phyloP scores from a whole-genome alignment of 2,329 filamentous ascomycete genomes.

The Boeremia lycopersici region DNA sequence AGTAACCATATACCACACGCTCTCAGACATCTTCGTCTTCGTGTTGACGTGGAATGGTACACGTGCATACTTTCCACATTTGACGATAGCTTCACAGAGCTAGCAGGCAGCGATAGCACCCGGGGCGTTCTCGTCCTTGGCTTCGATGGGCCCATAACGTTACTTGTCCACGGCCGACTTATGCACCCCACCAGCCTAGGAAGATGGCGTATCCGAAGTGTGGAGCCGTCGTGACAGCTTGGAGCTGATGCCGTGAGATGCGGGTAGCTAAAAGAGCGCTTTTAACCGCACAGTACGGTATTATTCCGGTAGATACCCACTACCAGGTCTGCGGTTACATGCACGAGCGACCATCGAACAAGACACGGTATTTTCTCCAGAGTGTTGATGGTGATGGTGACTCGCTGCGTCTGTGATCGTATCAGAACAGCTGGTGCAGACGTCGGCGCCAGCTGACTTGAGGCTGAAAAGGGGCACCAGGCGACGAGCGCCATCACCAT shows the following conservation, averaged over 20 bases:
- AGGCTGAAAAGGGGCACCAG: slow-evolving; percentile 24
- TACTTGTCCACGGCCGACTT: slow-evolving; percentile 29
- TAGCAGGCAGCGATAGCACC: slow-evolving; percentile 12
- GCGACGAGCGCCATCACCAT: slow-evolving; percentile 9
- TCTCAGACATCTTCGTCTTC: not conserved
- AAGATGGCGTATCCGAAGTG: slow-evolving; percentile 7
- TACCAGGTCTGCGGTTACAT: slow-evolving; percentile 9
- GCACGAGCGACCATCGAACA: not conserved
- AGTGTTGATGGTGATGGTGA: slow-evolving; percentile 4
- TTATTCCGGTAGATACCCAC: not conserved
- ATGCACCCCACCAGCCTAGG: slow-evolving; percentile 25
- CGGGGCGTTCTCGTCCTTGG: slow-evolving; percentile 38
- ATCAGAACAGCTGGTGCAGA: slow-evolving; percentile 13
- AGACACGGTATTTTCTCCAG: not conserved
- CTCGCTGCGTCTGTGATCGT: slow-evolving; percentile 7
- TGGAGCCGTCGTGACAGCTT: slow-evolving; percentile 1
- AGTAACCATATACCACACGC: no score
- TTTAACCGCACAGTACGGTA: not conserved
- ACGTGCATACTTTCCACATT: not conserved
- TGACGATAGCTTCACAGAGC: slow-evolving; percentile 4
- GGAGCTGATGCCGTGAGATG: not conserved
- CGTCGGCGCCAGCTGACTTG: slow-evolving; percentile 25
- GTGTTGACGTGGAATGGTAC: not conserved
- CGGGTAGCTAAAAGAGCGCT: not conserved
- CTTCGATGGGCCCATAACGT: slow-evolving; percentile 23